Conservation (phyloP, 345 rosid genomes). For the Camelina hispida region DNA sequence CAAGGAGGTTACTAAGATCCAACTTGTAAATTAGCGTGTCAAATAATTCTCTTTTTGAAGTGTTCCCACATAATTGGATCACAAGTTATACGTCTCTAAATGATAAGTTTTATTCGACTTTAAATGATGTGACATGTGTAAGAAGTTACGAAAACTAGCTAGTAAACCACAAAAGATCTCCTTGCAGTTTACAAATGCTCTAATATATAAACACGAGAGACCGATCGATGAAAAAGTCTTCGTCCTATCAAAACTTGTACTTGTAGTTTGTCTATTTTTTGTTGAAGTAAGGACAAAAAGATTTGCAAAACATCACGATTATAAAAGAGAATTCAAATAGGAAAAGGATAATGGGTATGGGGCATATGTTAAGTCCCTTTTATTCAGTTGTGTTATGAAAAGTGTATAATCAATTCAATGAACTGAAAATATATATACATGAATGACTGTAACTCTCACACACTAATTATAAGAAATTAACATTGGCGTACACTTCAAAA, state of each 20-base stretch:
- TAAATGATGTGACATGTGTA: background rate
- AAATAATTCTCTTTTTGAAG: background rate
- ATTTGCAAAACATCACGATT: slow-evolving; percentile 14
- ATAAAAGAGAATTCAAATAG: slow-evolving; percentile 12
- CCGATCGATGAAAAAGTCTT: slow-evolving; percentile 8
- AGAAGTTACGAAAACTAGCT: background rate
- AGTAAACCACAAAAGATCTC: background rate
- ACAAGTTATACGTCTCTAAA: slow-evolving; percentile 2
- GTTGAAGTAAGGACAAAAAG: slow-evolving; percentile 8
- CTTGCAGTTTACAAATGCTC: background rate
- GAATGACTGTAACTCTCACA: background rate
- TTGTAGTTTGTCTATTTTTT: background rate
- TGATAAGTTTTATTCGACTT: background rate
- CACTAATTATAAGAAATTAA: background rate
- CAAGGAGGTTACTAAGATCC: background rate
- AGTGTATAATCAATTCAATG: background rate
- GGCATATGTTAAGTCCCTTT: background rate
- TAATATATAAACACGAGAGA: background rate
- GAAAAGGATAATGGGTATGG: background rate
- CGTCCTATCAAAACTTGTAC: slow-evolving; percentile 2
- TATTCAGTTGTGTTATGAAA: background rate
- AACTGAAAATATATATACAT: background rate
- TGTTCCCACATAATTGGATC: background rate
- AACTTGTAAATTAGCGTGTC: background rate
- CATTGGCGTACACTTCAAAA: background rate